Percentiles rank a stretch among this genome's conserved stretches.
Conservation (phyloP, 805 yeast species). For the Pichia phayaonensis region DNA sequence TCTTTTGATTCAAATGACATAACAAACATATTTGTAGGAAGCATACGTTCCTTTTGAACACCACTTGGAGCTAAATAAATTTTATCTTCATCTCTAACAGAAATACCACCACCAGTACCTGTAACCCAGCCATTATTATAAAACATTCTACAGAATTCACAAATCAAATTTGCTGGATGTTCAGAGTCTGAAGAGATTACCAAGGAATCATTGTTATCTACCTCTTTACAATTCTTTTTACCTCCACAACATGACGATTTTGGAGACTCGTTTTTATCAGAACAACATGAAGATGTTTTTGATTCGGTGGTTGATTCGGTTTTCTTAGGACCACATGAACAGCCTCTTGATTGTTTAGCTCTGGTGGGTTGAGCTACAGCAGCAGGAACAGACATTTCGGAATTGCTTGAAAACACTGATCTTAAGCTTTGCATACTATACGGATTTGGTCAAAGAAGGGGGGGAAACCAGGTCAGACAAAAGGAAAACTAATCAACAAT, state of each 20-base stretch:
- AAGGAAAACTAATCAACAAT: not conserved
- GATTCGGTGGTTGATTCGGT: not conserved
- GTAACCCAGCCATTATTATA: constrained; percentile 86
- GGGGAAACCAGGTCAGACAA: no score
- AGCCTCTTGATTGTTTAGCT: not conserved
- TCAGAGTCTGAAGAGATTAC: constrained; percentile 17
- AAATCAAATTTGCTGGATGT: constrained; percentile 81
- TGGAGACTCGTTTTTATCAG: not conserved
- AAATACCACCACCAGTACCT: constrained; percentile 95
- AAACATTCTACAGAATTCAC: constrained; percentile 70
- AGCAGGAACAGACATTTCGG: not conserved
- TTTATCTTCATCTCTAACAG: constrained; percentile 50
- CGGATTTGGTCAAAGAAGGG: not conserved
- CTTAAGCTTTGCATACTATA: not conserved
- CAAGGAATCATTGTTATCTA: not conserved
- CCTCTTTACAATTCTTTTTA: not conserved
- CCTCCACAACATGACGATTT: not conserved
- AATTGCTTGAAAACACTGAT: not conserved
- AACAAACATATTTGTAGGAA: constrained; percentile 76
- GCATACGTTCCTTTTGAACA: constrained; percentile 84
- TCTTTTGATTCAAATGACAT: constrained; percentile 47
- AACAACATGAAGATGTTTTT: not conserved
- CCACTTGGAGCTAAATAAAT: constrained; percentile 92
- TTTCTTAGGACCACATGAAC: not conserved
- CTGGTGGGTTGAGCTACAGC: not conserved